Evolutionary conservation across 176 grass and related monocot species (phyloP), one percentile per base, ranked within the genome.

Genomic region (Oryza glaberrima): DNA sequence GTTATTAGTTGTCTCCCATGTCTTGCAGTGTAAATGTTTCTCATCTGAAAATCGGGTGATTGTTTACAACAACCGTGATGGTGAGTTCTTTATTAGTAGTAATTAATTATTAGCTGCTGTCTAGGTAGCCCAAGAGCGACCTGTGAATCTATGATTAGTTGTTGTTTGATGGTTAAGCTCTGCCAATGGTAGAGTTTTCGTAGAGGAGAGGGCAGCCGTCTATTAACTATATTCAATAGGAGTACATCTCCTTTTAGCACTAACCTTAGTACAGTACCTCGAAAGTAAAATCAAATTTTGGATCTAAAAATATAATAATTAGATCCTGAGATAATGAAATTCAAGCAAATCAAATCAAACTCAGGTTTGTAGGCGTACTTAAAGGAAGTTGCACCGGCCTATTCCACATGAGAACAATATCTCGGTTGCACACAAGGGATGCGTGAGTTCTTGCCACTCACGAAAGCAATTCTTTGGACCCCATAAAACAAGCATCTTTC

Each of bases 401-500:
- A 61, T 38, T 49, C 54, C 41, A 25, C 61, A 34, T 30, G 40
- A 48, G 19, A 61, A 54, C 66, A 63, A 23, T 32, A 17, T 35
- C 11, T 19, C 63, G 25, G 60, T 19, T 22, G 60, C 72, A 72
- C 72, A 77, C 78, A 67, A 22, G 56, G 45, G 22, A 58, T 28
- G 72, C 73, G 72, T 67, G 26, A 67, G 13, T n/a, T 49, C 78
- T 80, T 80, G 30, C 67, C 1, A 49, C 70, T 69, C 66, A 60
- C 46, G 46, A 56, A 16, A 23, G 46, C 66, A 56, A 56, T 52
- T 19, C 6, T 51, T 69, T 69, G 19, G 28, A 43, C 3, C 3
- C 20, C 47, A 56, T 41, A 58, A 44, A 11, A 17, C 20, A 44
- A 43, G 4, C 58, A 63, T 63, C 9, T 26, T 49, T 58, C 46